phyloP scores from a whole-genome alignment of 2,329 filamentous ascomycete genomes.

The Colletotrichum sp. region DNA sequence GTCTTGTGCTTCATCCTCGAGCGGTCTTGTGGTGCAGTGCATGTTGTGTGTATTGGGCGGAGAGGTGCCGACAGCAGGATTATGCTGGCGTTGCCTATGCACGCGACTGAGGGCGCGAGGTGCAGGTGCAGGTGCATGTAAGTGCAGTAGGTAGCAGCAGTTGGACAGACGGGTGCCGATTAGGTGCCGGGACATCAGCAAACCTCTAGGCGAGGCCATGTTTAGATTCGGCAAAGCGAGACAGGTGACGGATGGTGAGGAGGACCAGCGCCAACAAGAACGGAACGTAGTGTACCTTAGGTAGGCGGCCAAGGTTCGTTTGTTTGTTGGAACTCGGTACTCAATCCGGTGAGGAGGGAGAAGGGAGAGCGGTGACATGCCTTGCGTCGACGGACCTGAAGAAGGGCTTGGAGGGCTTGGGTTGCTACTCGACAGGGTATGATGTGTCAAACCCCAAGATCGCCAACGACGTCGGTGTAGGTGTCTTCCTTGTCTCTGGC shows the following conservation, averaged over 20 bases:
- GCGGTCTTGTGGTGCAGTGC: background rate
- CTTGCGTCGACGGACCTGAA: background rate
- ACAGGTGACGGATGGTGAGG: slow-evolving; percentile 8
- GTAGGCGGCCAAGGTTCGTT: background rate
- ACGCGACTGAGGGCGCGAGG: background rate
- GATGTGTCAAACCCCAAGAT: background rate
- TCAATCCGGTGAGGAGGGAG: background rate
- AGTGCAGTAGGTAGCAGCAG: background rate
- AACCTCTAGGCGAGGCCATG: background rate
- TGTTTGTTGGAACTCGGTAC: background rate
- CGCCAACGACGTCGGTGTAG: background rate
- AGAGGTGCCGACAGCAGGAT: background rate
- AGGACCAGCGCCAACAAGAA: background rate
- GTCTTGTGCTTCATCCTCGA: background rate
- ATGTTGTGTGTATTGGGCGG: background rate
- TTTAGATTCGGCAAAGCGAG: background rate
- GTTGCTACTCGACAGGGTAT: background rate
- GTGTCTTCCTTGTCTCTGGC: background rate
- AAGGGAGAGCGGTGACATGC: background rate
- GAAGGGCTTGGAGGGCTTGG: background rate
- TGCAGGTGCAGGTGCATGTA: background rate
- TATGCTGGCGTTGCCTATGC: background rate
- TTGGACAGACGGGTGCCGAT: background rate
- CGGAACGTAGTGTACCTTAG: background rate
- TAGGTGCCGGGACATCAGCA: slow-evolving; percentile 7